Conservation (phyloP, 139 green algal species). For the Asterochloris erici region DNA sequence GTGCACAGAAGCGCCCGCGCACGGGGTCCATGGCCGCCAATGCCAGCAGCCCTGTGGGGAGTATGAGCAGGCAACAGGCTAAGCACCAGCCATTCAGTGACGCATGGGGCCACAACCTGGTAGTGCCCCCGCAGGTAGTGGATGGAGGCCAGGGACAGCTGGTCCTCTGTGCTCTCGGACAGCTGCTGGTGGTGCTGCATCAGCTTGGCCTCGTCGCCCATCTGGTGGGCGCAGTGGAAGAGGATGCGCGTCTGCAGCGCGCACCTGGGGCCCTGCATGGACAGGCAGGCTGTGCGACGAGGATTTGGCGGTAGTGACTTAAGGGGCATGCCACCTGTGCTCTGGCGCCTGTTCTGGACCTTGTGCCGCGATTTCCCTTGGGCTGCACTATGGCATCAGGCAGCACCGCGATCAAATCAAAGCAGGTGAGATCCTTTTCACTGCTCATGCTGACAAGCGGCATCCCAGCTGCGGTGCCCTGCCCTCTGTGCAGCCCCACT, state of each 20-base stretch:
- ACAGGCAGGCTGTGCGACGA: not conserved
- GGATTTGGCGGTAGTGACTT: too few relatives aligned
- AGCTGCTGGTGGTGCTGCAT: conserved; percentile 70
- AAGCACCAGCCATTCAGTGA: not conserved
- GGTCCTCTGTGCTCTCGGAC: conserved; percentile 69
- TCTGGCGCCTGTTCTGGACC: too few relatives aligned
- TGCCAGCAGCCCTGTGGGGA: conserved; percentile 59
- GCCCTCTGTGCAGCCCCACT: conserved; percentile 6
- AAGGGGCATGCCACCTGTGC: too few relatives aligned
- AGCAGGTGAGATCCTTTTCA: too few relatives aligned
- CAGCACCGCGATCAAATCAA: too few relatives aligned
- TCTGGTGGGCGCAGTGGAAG: conserved; percentile 71
- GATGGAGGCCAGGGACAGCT: conserved; percentile 68
- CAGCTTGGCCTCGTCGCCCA: conserved; percentile 63
- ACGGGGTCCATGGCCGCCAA: conserved; percentile 63
- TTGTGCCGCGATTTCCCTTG: too few relatives aligned
- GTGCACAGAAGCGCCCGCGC: conserved; percentile 22
- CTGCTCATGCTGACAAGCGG: too few relatives aligned
- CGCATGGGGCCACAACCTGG: conserved; percentile 31
- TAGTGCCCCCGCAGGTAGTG: conserved; percentile 62
- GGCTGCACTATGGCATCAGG: too few relatives aligned
- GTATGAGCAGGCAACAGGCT: not conserved
- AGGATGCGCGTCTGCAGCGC: conserved; percentile 63
- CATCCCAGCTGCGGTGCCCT: not conserved
- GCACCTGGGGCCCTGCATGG: conserved; percentile 51